Conservation (phyloP, 192 early-diverging fungal genomes). For the Gigaspora rosea region DNA sequence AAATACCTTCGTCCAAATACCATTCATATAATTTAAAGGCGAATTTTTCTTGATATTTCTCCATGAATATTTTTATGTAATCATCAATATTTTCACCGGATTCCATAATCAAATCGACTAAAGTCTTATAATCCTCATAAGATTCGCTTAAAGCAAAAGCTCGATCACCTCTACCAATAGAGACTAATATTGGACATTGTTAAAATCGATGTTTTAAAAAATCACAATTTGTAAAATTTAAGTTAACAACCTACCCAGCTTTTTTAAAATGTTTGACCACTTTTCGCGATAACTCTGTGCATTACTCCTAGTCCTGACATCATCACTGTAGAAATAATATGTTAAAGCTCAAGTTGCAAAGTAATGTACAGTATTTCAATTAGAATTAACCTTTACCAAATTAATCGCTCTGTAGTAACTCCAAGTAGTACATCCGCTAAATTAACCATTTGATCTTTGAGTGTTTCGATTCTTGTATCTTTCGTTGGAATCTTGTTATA, state of each 20-base stretch:
- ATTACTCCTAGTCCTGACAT: not conserved
- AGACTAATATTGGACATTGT: not conserved
- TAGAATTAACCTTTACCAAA: conserved; percentile 1
- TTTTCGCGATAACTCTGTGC: conserved; percentile 2
- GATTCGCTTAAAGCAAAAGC: conserved; percentile 25
- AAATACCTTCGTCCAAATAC: conserved; percentile 31
- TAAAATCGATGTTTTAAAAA: not conserved
- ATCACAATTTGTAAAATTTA: not conserved
- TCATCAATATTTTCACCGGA: not conserved
- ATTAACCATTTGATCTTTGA: conserved; percentile 29
- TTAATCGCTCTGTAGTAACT: not conserved
- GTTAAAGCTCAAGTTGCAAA: not conserved
- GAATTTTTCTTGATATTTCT: conserved; percentile 30
- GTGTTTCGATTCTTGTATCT: not conserved
- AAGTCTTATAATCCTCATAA: conserved; percentile 23
- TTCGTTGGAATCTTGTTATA: not conserved
- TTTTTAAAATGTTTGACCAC: conserved; percentile 19
- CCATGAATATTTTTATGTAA: conserved; percentile 12
- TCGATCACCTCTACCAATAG: conserved; percentile 10
- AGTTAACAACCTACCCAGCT: conserved; percentile 3
- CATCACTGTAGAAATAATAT: conserved; percentile 1
- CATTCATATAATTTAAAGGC: conserved; percentile 29
- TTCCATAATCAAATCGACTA: conserved; percentile 24
- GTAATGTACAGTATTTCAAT: not conserved
- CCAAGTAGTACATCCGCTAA: conserved; percentile 25